Evolutionary conservation across 2,329 filamentous ascomycete genomes (phyloP).

Genomic region (Beauveria medogensis): DNA sequence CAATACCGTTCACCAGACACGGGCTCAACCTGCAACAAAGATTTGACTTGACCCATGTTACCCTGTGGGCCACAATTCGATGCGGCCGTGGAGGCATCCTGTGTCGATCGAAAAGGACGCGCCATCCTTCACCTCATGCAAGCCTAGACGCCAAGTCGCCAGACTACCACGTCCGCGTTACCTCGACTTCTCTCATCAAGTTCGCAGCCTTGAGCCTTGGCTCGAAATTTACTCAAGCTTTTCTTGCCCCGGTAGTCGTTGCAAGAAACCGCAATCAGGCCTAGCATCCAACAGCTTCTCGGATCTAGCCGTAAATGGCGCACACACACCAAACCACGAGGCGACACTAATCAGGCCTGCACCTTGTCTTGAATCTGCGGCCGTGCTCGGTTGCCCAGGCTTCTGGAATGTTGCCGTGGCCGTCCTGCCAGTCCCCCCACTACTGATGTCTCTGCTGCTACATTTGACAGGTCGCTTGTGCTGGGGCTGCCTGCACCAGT

Average conservation of each 20-base stretch:
- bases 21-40: no score
- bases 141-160: no score
- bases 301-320: constrained; percentile 6
- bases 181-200: not conserved
- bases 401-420: constrained; percentile 2
- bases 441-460: not conserved
- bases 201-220: not conserved
- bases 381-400: not conserved
- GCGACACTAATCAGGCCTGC: not conserved
- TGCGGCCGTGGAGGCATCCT: not conserved
- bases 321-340: not conserved
- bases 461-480: not conserved
- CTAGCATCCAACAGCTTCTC: not conserved
- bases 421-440: not conserved
- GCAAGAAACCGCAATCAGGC: not conserved
- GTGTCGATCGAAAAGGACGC: not conserved
- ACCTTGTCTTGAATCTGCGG: not conserved
- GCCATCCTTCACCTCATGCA: not conserved
- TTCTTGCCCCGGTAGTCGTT: not conserved
- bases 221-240: not conserved
- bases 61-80: not conserved
- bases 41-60: not conserved
- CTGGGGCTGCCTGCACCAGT: not conserved
- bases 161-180: no score
- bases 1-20: no score